A percentile compares a stretch with the other conserved stretches of the same genome.
These are phyloP conservation scores for Aspergillus sp. DNA, from an alignment of 2,329 filamentous ascomycete genomes.

Conservation along the genomic window DNA sequence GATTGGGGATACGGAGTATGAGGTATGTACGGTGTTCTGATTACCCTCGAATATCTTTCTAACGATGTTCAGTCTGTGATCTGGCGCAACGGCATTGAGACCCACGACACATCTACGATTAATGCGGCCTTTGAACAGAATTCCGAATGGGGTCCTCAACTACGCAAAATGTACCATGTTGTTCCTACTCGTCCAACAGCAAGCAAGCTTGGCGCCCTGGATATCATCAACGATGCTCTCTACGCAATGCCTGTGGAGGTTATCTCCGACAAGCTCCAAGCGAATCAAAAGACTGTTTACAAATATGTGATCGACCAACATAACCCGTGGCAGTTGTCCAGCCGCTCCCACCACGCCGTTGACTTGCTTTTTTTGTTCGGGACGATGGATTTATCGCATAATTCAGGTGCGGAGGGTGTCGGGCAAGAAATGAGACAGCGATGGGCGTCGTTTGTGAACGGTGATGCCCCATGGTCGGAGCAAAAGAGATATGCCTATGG, in stretches of 20 bases:
- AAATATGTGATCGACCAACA: constrained; percentile 40
- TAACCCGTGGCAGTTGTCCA: constrained; percentile 44
- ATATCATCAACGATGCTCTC: constrained; percentile 26
- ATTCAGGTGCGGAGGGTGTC: constrained; percentile 26
- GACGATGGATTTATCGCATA: constrained; percentile 32
- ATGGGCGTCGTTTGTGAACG: constrained; percentile 37
- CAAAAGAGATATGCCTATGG: constrained; percentile 33
- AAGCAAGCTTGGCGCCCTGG: constrained; percentile 35
- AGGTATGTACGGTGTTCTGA: constrained; percentile 20
- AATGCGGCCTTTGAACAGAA: constrained; percentile 16
- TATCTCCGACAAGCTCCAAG: constrained; percentile 20
- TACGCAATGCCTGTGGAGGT: constrained; percentile 26
- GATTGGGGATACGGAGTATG: constrained; percentile 40
- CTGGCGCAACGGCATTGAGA: constrained; percentile 40
- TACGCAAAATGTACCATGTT: constrained; percentile 39
- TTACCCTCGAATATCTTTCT: background rate
- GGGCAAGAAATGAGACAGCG: constrained; percentile 33
- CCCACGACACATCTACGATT: constrained; percentile 15
- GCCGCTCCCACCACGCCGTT: constrained; percentile 43
- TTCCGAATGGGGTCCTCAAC: constrained; percentile 19
- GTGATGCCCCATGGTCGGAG: constrained; percentile 30
- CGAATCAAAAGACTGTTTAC: constrained; percentile 25
- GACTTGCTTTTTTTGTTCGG: constrained; percentile 43
- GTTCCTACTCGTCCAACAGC: constrained; percentile 33
- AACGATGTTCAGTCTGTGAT: constrained; percentile 32